Conservation (phyloP, 768 basidiomycete species). For the Artomyces pyxidatus region DNA sequence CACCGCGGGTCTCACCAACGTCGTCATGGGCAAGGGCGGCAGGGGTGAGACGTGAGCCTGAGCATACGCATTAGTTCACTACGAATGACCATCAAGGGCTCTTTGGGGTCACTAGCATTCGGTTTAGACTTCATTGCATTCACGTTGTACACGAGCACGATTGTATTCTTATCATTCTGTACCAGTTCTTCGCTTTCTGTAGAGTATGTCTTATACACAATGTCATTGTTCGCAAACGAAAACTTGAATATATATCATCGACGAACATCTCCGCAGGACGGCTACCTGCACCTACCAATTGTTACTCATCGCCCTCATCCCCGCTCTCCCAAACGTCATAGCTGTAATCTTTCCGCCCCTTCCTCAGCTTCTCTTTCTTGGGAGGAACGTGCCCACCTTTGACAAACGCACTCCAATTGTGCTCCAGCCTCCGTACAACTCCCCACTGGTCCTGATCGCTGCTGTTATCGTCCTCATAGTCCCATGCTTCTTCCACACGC, state of each 20-base stretch:
- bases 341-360: slow-evolving; percentile 11
- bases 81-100: no score
- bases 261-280: no score
- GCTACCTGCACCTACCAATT: no score
- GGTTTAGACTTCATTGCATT: slow-evolving; percentile 4
- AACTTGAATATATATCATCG: no score
- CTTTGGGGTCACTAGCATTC: slow-evolving; percentile 1
- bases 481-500: slow-evolving; percentile 44
- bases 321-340: slow-evolving; percentile 13
- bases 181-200: no score
- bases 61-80: neutral
- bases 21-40: slow-evolving; percentile 24
- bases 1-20: slow-evolving; percentile 29
- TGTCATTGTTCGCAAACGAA: no score
- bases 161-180: no score
- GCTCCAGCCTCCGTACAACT: slow-evolving; percentile 54
- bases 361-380: neutral
- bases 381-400: slow-evolving; percentile 33
- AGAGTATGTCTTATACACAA: no score
- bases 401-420: slow-evolving; percentile 64
- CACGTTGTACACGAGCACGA: no score
- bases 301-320: slow-evolving; percentile 3
- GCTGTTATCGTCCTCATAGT: slow-evolving; percentile 34
- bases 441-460: slow-evolving; percentile 43
- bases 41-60: neutral